Evolutionary conservation across 176 grass and related monocot species (phyloP).

Genomic region (Eleusine indica): DNA sequence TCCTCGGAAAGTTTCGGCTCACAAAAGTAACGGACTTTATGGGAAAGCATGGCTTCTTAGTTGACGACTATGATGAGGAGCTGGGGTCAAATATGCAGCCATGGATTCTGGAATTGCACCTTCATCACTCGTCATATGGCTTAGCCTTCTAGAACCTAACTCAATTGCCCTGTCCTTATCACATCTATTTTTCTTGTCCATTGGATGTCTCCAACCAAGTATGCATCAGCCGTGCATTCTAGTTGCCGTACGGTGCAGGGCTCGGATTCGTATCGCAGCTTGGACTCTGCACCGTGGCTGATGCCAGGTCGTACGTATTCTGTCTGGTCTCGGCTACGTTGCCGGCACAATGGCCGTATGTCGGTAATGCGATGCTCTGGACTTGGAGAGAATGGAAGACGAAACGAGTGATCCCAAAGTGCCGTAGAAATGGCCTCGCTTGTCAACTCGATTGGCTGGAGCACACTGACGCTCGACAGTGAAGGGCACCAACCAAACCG

Average conservation of each 20-base stretch:
- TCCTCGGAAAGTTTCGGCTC: not conserved
- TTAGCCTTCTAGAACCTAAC: slow-evolving; percentile 18
- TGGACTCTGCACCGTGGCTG: not conserved
- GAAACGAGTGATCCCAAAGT: not conserved
- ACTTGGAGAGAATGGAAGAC: too few relatives aligned
- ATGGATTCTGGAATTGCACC: not conserved
- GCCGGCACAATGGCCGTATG: not conserved
- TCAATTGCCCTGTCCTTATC: not conserved
- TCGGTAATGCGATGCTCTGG: not conserved
- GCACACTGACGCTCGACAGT: slow-evolving; percentile 15
- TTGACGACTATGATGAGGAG: slow-evolving; percentile 4
- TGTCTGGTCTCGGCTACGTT: not conserved
- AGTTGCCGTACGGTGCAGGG: not conserved
- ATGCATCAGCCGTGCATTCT: not conserved
- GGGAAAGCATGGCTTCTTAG: not conserved
- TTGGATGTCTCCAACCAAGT: not conserved
- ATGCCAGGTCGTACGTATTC: not conserved
- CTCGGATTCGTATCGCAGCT: not conserved
- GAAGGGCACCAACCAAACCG: slow-evolving; percentile 36
- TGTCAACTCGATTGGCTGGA: slow-evolving; percentile 43
- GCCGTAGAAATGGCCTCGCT: not conserved
- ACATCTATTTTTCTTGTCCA: not conserved
- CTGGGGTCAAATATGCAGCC: not conserved
- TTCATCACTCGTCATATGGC: not conserved
- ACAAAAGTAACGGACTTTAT: not conserved